Evolutionary conservation across 192 early-diverging fungal species (phyloP), one percentile per base, ranked within the genome.

Genomic region (Geranomyces variabilis): DNA sequence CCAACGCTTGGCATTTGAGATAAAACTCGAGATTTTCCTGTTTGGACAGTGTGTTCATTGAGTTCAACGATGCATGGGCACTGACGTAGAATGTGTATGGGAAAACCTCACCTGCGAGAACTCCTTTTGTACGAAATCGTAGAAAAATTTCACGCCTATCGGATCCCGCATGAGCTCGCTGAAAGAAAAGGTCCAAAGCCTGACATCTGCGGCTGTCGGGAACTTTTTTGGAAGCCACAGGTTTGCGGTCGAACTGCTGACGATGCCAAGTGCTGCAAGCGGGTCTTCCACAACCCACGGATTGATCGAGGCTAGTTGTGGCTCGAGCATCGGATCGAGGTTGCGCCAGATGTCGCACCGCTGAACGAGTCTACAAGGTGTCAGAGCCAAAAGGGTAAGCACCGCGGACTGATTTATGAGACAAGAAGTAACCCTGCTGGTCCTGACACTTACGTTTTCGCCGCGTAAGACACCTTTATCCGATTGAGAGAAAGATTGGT

Each of bases 11-110:
- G 64, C 71, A 69, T 28, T 63, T 64, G 5, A 75, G 58, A 43
- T 69, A 62, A 34, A 82, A 70, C 28, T 82, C 75, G 15, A 82
- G 73, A 48, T 77, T 70, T 69, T 79, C 77, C 67, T 57, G 41
- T 72, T 8, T 47, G n/a, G n/a, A n/a, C n/a, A n/a, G n/a, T n/a
- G n/a, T n/a, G n/a, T n/a, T n/a, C n/a, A n/a, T n/a, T n/a, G n/a
- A n/a, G n/a, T n/a, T n/a, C n/a, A n/a, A n/a, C n/a, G n/a, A n/a
- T n/a, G n/a, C n/a, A n/a, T n/a, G n/a, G n/a, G n/a, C n/a, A n/a
- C n/a, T n/a, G n/a, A n/a, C n/a, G n/a, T n/a, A n/a, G n/a, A n/a
- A n/a, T n/a, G n/a, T 3, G 51, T 53, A 15, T 26, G 19, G 13
- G 3, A 33, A 53, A 13, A 13, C 46, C 60, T 22, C 33, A 74